phyloP scores from a whole-genome alignment of 768 basidiomycete species.

The Dendrothele bispora region DNA sequence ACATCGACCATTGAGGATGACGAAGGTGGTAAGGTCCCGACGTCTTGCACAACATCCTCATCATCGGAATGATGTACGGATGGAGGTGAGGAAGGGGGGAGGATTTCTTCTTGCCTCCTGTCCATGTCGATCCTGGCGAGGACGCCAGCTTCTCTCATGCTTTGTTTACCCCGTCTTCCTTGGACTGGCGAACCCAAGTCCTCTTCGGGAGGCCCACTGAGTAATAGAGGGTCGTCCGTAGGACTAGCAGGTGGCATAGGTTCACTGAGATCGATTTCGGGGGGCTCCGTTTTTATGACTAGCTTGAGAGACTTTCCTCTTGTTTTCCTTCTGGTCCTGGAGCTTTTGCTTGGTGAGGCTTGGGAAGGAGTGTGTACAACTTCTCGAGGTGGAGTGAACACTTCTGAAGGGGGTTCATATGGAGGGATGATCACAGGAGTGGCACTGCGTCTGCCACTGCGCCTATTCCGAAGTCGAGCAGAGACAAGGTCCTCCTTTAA shows the following conservation, averaged over 20 bases:
- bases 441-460: constrained; percentile 38
- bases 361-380: constrained; percentile 46
- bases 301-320: constrained; percentile 21
- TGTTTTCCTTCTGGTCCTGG: constrained; percentile 19
- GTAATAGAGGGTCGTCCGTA: constrained; percentile 71
- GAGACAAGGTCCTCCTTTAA: constrained; percentile 5
- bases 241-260: constrained; percentile 73
- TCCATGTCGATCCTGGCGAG: constrained; percentile 18
- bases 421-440: constrained; percentile 52
- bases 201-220: constrained; percentile 42
- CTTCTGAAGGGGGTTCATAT: constrained; percentile 66
- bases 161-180: constrained; percentile 8
- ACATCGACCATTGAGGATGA: too few relatives aligned
- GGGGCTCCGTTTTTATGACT: constrained; percentile 62
- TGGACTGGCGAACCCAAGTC: constrained; percentile 25
- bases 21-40: too few relatives aligned
- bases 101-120: constrained; percentile 20
- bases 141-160: constrained; percentile 13
- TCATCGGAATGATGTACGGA: constrained; percentile 10
- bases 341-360: constrained; percentile 38
- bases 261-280: constrained; percentile 55
- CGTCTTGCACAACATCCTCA: background rate
- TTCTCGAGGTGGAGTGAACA: constrained; percentile 72
- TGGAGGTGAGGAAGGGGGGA: constrained; percentile 33
- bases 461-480: constrained; percentile 16